Percentiles rank a stretch among this genome's conserved stretches.
These are phyloP conservation scores for Leucoagaricus sp. DNA, from an alignment of 1,284 basidiomycete species.

Conservation along the genomic window DNA sequence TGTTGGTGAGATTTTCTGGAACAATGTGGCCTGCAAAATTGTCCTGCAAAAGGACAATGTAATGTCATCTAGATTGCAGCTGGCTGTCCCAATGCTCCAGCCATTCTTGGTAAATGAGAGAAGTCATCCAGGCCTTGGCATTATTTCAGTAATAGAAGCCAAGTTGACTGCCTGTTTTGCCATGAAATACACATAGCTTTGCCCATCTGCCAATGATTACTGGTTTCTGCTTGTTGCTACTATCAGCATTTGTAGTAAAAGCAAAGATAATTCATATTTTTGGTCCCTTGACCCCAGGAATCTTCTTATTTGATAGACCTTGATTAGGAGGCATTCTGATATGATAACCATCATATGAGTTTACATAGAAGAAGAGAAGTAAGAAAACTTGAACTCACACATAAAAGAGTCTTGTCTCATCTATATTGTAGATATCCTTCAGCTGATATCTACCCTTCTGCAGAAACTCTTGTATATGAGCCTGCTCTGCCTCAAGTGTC, in stretches of 20 bases:
- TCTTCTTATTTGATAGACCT: slow-evolving; percentile 22
- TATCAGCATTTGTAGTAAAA: slow-evolving; percentile 32
- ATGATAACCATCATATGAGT: not conserved
- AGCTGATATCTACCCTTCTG: slow-evolving; percentile 22
- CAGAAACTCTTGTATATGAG: slow-evolving; percentile 24
- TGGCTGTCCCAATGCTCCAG: slow-evolving; percentile 25
- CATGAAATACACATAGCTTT: slow-evolving; percentile 17
- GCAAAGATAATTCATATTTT: slow-evolving; percentile 29
- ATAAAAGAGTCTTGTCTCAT: slow-evolving; percentile 28
- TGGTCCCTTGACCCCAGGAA: slow-evolving; percentile 23
- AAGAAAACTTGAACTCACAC: slow-evolving; percentile 21
- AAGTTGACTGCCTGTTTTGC: no score
- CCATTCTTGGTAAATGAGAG: slow-evolving; percentile 22
- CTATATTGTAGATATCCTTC: slow-evolving; percentile 31
- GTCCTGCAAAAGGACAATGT: slow-evolving; percentile 32
- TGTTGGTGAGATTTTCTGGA: slow-evolving; percentile 20
- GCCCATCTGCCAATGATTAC: slow-evolving; percentile 33
- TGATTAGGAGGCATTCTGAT: slow-evolving; percentile 23
- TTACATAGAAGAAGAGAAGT: not conserved
- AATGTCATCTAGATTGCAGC: slow-evolving; percentile 17
- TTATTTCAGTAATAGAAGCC: slow-evolving; percentile 28
- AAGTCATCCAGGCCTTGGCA: slow-evolving; percentile 23
- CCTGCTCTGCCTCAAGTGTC: slow-evolving; percentile 22
- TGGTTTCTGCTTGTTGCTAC: slow-evolving; percentile 25
- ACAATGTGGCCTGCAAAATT: slow-evolving; percentile 31